Percentiles rank a stretch among this genome's conserved stretches.
Evolutionary conservation across 768 basidiomycete species (phyloP).

Genomic region (Boletus pseudo-olivaceus): DNA sequence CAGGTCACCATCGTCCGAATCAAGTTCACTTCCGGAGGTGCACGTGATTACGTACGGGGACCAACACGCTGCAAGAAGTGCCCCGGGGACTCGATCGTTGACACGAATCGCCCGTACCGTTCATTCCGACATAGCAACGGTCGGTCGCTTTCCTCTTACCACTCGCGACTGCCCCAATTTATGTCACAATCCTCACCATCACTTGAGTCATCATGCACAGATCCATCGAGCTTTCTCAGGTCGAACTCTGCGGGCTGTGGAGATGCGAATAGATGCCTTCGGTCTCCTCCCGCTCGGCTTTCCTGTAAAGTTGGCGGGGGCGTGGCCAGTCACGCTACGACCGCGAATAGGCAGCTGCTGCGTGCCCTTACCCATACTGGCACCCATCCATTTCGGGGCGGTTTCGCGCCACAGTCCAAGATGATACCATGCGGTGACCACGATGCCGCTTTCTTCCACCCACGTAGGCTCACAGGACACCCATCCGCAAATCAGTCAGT

Average conservation of each 20-base stretch:
- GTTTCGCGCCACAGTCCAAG: constrained; percentile 29
- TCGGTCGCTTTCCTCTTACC: constrained; percentile 8
- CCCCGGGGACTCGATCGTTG: constrained; percentile 25
- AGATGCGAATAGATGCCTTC: constrained; percentile 26
- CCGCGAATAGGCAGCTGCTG: constrained; percentile 16
- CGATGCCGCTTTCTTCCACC: constrained; percentile 33
- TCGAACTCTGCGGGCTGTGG: constrained; percentile 21
- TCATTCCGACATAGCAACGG: constrained; percentile 26
- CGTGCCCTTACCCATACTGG: constrained; percentile 29
- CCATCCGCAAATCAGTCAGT: constrained; percentile 27
- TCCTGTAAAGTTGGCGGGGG: constrained; percentile 21
- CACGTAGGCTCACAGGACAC: constrained; percentile 21
- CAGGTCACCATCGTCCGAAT: constrained; percentile 16
- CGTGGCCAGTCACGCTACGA: constrained; percentile 16
- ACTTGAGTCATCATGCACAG: no score
- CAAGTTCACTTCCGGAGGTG: constrained; percentile 21
- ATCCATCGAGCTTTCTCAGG: constrained; percentile 23
- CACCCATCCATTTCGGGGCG: constrained; percentile 28
- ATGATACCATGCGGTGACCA: constrained; percentile 33
- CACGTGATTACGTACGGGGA: constrained; percentile 30
- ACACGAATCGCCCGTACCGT: constrained; percentile 26
- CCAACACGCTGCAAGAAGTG: constrained; percentile 21
- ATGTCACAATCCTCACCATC: constrained; percentile 21
- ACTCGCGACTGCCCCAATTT: constrained; percentile 12
- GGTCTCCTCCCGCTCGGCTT: constrained; percentile 10